Conservation (phyloP, 2,329 filamentous ascomycete genomes). For the Monosporascus cannonballus region DNA sequence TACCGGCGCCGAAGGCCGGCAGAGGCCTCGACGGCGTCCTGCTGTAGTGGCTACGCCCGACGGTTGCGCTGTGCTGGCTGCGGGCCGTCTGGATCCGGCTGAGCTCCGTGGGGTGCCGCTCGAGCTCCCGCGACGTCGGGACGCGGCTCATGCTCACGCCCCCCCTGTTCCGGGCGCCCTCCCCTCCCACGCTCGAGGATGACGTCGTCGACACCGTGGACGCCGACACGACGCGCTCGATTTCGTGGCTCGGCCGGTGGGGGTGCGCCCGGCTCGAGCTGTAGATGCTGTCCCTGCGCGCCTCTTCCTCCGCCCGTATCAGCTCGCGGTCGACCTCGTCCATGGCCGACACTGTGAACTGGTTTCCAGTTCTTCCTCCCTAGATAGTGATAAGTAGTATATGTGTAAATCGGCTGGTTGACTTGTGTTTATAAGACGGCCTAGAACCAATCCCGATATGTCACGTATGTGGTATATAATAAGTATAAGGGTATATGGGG, state of each 20-base stretch:
- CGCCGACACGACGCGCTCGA: slow-evolving; percentile 37
- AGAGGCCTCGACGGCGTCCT: slow-evolving; percentile 52
- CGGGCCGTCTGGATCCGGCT: slow-evolving; percentile 65
- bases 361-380: too few relatives aligned
- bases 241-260: slow-evolving; percentile 21
- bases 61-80: slow-evolving; percentile 66
- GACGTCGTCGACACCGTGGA: slow-evolving; percentile 40
- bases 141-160: slow-evolving; percentile 45
- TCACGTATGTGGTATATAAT: not conserved
- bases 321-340: slow-evolving; percentile 51
- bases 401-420: too few relatives aligned
- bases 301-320: slow-evolving; percentile 40
- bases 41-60: slow-evolving; percentile 49
- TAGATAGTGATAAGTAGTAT: too few relatives aligned
- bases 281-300: slow-evolving; percentile 40
- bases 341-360: slow-evolving; percentile 20
- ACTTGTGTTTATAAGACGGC: not conserved
- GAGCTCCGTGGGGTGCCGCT: slow-evolving; percentile 63
- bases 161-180: slow-evolving; percentile 26
- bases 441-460: not conserved
- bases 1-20: slow-evolving; percentile 64
- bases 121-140: slow-evolving; percentile 61
- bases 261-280: slow-evolving; percentile 20
- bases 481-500: not conserved
- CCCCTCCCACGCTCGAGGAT: slow-evolving; percentile 32